These are phyloP conservation scores for Clavulina sp. DNA, from an alignment of 768 basidiomycete species.

Conservation along the genomic window DNA sequence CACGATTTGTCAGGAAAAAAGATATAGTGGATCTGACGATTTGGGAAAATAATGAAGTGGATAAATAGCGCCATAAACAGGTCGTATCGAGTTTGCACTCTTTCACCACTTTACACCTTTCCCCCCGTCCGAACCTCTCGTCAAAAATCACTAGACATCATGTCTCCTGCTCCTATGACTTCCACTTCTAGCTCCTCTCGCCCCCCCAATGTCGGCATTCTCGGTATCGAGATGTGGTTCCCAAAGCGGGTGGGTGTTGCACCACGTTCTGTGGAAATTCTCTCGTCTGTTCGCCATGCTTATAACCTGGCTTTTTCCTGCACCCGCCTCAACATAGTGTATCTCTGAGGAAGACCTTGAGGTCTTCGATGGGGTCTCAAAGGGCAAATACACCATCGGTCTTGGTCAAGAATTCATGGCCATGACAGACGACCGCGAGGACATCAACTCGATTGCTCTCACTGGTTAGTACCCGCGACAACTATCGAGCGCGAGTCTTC, in stretches of 20 bases:
- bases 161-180: neutral
- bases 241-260: slow-evolving; percentile 54
- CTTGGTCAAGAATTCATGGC: slow-evolving; percentile 98
- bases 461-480: slow-evolving; percentile 51
- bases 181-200: slow-evolving; percentile 21
- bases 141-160: too few species aligned
- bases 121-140: too few species aligned
- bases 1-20: too few species aligned
- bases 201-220: slow-evolving; percentile 87
- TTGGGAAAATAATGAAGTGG: too few species aligned
- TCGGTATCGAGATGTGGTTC: slow-evolving; percentile 89
- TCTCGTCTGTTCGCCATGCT: slow-evolving; percentile 5
- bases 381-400: slow-evolving; percentile 98
- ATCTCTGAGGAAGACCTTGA: slow-evolving; percentile 93
- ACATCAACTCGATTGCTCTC: slow-evolving; percentile 95
- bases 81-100: too few species aligned
- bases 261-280: neutral
- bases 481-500: neutral
- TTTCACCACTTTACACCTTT: too few species aligned
- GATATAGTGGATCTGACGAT: too few species aligned
- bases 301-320: slow-evolving; percentile 5
- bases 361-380: slow-evolving; percentile 79
- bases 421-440: slow-evolving; percentile 95
- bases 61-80: too few species aligned
- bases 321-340: slow-evolving; percentile 34